Evolutionary conservation across 1,284 basidiomycete species (phyloP).

Genomic region (Moesziomyces aphidis): DNA sequence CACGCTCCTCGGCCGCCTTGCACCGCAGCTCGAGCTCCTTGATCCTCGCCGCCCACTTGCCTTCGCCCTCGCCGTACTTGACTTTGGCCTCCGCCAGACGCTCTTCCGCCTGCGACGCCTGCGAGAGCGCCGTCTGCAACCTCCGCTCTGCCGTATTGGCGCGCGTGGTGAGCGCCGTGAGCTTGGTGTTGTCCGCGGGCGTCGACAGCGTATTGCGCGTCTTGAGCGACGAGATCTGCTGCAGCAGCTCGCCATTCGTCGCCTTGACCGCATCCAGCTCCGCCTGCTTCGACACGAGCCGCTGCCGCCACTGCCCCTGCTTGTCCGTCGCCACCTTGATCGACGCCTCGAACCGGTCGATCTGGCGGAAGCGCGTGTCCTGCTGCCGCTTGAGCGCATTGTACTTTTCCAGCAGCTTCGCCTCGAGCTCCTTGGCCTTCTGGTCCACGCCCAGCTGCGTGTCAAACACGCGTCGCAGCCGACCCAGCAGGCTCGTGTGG

Average conservation of each 20-base stretch:
- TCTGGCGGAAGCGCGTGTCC: slow-evolving; percentile 87
- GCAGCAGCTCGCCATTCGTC: slow-evolving; percentile 80
- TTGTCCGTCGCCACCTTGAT: slow-evolving; percentile 85
- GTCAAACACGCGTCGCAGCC: slow-evolving; percentile 83
- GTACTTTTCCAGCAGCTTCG: slow-evolving; percentile 76
- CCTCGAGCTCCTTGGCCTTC: slow-evolving; percentile 83
- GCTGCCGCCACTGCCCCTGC: slow-evolving; percentile 86
- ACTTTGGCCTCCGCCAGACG: slow-evolving; percentile 84
- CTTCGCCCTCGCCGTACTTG: slow-evolving; percentile 55
- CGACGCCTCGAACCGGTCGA: slow-evolving; percentile 91
- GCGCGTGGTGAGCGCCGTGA: slow-evolving; percentile 51
- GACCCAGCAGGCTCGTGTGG: slow-evolving; percentile 90
- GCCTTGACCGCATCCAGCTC: slow-evolving; percentile 77
- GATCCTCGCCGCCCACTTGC: slow-evolving; percentile 61
- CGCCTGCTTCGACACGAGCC: slow-evolving; percentile 83
- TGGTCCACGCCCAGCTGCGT: slow-evolving; percentile 88
- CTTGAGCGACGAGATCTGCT: slow-evolving; percentile 78
- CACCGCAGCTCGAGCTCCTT: slow-evolving; percentile 83
- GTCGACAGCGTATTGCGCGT: slow-evolving; percentile 67
- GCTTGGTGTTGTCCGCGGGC: slow-evolving; percentile 52
- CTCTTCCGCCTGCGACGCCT: slow-evolving; percentile 83
- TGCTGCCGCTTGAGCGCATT: slow-evolving; percentile 86
- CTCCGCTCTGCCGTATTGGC: slow-evolving; percentile 75
- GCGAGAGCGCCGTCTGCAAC: slow-evolving; percentile 82
- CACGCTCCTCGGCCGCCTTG: slow-evolving; percentile 88